These are phyloP conservation scores for Cryptococcus sp. DNA, from an alignment of 1,284 basidiomycete genomes.

Conservation along the genomic window DNA sequence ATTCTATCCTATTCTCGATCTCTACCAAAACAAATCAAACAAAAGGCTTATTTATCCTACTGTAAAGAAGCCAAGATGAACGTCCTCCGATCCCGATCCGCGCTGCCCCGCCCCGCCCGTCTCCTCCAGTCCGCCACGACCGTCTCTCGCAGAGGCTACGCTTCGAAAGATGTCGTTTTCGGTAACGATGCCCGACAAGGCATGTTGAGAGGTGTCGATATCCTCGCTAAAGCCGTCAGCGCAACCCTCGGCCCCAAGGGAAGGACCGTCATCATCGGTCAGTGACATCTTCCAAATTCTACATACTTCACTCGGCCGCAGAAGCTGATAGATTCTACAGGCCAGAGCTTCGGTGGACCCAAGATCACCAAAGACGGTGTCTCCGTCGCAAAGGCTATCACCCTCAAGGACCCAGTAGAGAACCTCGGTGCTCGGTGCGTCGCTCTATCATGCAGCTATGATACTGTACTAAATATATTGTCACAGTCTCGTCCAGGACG, in stretches of 20 bases:
- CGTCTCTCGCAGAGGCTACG: slow-evolving; percentile 59
- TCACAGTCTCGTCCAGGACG: slow-evolving; percentile 87
- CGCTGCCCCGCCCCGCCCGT: slow-evolving; percentile 56
- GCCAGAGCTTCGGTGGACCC: slow-evolving; percentile 91
- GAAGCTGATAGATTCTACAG: slow-evolving; percentile 19
- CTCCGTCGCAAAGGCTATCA: slow-evolving; percentile 93
- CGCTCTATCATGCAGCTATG: neutral
- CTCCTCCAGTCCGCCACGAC: slow-evolving; percentile 55
- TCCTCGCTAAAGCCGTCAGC: slow-evolving; percentile 91
- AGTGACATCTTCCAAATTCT: slow-evolving; percentile 8
- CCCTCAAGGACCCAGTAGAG: slow-evolving; percentile 97
- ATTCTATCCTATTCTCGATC: slow-evolving; percentile 2
- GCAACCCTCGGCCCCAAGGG: slow-evolving; percentile 97
- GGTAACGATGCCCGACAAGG: slow-evolving; percentile 91
- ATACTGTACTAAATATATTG: slow-evolving; percentile 1
- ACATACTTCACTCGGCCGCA: slow-evolving; percentile 4
- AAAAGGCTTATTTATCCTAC: neutral
- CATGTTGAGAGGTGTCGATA: slow-evolving; percentile 94
- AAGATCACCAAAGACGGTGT: slow-evolving; percentile 99
- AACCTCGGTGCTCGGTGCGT: slow-evolving; percentile 93
- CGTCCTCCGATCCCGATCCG: slow-evolving; percentile 44
- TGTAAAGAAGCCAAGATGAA: slow-evolving; percentile 26
- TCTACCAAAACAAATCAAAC: neutral
- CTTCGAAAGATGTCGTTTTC: slow-evolving; percentile 94
- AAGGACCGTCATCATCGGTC: slow-evolving; percentile 96